phyloP scores from a whole-genome alignment of 2,329 filamentous ascomycete genomes.

The Cladosporium cucumerinum region DNA sequence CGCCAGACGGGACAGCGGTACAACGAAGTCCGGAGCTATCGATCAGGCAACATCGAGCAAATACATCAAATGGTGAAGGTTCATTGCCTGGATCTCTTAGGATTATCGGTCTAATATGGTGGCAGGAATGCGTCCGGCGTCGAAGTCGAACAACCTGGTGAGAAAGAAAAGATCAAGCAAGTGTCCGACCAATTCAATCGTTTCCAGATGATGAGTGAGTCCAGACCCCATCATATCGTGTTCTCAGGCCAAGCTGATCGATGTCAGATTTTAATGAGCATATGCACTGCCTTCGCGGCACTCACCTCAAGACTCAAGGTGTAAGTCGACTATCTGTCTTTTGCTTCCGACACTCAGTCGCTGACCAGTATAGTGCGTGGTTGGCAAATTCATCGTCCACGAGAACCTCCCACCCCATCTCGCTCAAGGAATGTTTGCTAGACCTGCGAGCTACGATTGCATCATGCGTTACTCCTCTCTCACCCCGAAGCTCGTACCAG shows the following conservation, averaged over 20 bases:
- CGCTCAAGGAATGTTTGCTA: slow-evolving; percentile 38
- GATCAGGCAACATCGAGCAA: slow-evolving; percentile 18
- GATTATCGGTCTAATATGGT: not conserved
- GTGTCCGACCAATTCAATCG: slow-evolving; percentile 38
- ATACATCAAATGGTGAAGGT: slow-evolving; percentile 25
- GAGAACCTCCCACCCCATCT: slow-evolving; percentile 36
- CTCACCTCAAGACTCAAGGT: slow-evolving; percentile 37
- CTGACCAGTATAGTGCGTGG: slow-evolving; percentile 26
- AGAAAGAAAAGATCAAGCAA: slow-evolving; percentile 37
- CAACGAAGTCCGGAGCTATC: not conserved
- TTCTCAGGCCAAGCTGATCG: not conserved
- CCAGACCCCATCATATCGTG: not conserved
- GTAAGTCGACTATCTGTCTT: slow-evolving; percentile 16
- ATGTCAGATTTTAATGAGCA: slow-evolving; percentile 37
- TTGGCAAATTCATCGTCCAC: slow-evolving; percentile 34
- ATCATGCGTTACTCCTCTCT: slow-evolving; percentile 39
- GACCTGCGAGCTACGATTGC: slow-evolving; percentile 34
- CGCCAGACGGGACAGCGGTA: slow-evolving; percentile 4
- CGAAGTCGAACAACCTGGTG: slow-evolving; percentile 30
- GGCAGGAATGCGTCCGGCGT: slow-evolving; percentile 35
- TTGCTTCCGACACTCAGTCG: not conserved
- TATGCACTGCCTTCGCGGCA: slow-evolving; percentile 38
- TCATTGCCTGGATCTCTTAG: not conserved
- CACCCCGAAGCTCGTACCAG: slow-evolving; percentile 36
- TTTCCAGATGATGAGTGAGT: slow-evolving; percentile 38